These are phyloP conservation scores for Moringa oleifera DNA, from an alignment of 345 rosid genomes.

Conservation along the genomic window DNA sequence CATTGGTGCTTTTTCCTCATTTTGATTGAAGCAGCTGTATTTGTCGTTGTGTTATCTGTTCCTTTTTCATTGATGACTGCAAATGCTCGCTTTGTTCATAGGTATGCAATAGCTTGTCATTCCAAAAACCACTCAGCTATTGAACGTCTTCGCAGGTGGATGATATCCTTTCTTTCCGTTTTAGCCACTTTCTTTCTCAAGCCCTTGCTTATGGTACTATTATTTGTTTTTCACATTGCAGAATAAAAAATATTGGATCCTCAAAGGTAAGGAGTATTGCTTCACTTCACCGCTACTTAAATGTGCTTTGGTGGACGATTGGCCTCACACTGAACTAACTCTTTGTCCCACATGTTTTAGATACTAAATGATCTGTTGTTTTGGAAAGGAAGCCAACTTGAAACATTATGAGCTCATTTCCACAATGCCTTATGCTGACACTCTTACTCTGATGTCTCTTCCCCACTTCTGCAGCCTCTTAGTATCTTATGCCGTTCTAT, in stretches of 20 bases:
- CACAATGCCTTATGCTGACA: too few species aligned
- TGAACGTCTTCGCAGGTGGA: conserved; percentile 87
- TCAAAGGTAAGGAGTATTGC: conserved; percentile 54
- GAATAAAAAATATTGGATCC: conserved; percentile 71
- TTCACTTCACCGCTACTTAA: not conserved
- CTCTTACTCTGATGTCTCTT: conserved; percentile 8
- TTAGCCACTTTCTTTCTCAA: conserved; percentile 4
- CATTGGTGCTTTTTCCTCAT: not conserved
- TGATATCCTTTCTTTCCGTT: conserved; percentile 2
- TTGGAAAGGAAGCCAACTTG: not conserved
- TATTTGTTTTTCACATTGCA: conserved; percentile 30
- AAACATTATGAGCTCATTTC: not conserved
- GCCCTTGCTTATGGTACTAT: conserved; percentile 7
- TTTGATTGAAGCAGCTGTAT: not conserved
- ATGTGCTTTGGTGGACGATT: not conserved
- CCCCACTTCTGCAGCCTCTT: conserved; percentile 59
- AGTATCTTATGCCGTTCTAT: conserved; percentile 86
- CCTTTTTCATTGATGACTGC: not conserved
- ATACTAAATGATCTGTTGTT: not conserved
- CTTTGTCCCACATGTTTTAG: not conserved
- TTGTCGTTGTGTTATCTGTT: not conserved
- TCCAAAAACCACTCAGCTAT: conserved; percentile 67
- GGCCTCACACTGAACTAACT: not conserved
- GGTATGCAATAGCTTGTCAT: conserved; percentile 76
- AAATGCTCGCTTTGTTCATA: conserved; percentile 20